Base-by-base conservation (phyloP, 257 asterid species). In the Lithospermum erythrorhizon region DNA sequence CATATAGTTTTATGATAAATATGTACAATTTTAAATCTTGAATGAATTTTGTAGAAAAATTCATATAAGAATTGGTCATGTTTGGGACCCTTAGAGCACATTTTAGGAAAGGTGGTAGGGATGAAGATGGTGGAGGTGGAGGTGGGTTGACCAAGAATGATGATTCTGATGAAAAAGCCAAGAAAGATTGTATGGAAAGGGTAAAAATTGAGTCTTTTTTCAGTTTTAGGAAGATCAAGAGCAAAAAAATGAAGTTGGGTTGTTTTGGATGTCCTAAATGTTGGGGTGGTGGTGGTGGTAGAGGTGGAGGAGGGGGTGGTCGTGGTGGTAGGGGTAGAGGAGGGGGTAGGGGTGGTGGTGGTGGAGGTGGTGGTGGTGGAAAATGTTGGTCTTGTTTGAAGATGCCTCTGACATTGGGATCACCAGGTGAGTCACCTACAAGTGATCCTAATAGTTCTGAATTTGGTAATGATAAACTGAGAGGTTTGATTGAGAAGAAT, bases 391-490 rank as follows among this genome's bases (percentile, higher is more conserved):
- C 67, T 65, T 80, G 89, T 65, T 27, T 73, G 59, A 80, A 72
- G 70, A 69, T 67, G 57, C 94, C 82, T 32, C 64, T 32, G 80
- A 72, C 82, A 10, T 62, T 71, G 61, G 94, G 77, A 70, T 79
- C 88, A 18, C 70, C 94, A 5, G 81, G 79, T 76, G 89, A 86
- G 82, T 81, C 95, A 25, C 90, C 94, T 37, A 51, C 85, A 6
- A 86, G 96, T 72, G 96, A 91, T 63, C 96, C 98, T 67, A 86
- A 91, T 62, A 86, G 93, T 67, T 49, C 81, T 1, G 85, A 67
- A 64, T 91, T 88, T 79, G 75, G 73, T 19, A 75, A 65, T 69
- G 87, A 73, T 61, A 79, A 73, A 90, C 59, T 91, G 83, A 81
- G 83, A 65, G 70, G 68, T 70, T 76, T 91, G 48, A 81, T 91